Evolutionary conservation across 306 rosid species (phyloP).

Genomic region (Lathyrus aphaca): DNA sequence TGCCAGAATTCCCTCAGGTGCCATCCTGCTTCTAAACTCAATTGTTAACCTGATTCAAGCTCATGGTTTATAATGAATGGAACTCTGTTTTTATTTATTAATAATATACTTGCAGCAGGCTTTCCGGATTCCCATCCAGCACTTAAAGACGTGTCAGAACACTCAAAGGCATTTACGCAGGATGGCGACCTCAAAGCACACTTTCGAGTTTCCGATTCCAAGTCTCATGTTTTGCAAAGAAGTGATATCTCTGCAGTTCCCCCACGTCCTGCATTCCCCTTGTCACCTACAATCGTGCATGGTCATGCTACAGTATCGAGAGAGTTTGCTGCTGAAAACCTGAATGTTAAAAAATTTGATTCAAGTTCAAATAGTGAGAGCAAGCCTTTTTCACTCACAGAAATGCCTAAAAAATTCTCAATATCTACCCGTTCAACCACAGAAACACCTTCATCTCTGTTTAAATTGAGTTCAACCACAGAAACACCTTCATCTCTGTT

Average conservation of each 20-base stretch:
- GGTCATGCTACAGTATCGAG: slow-evolving; percentile 39
- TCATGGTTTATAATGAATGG: slow-evolving; percentile 23
- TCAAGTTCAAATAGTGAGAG: slow-evolving; percentile 44
- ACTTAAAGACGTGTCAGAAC: slow-evolving; percentile 45
- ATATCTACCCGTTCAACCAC: slow-evolving; percentile 42
- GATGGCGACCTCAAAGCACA: slow-evolving; percentile 45
- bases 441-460: slow-evolving; percentile 35
- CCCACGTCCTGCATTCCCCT: slow-evolving; percentile 42
- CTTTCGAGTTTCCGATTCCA: slow-evolving; percentile 42
- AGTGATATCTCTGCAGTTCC: slow-evolving; percentile 41
- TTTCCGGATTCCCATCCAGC: slow-evolving; percentile 40
- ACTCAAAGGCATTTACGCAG: slow-evolving; percentile 45
- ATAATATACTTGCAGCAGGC: slow-evolving; percentile 48
- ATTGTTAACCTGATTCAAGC: slow-evolving; percentile 13
- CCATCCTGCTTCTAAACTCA: slow-evolving; percentile 40
- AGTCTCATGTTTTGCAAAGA: slow-evolving; percentile 45
- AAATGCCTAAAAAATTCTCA: slow-evolving; percentile 42
- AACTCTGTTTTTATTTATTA: slow-evolving; percentile 20
- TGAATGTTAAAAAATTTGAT: slow-evolving; percentile 40
- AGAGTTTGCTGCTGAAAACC: slow-evolving; percentile 43
- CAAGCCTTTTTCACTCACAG: slow-evolving; percentile 41
- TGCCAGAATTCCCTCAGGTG: slow-evolving; percentile 45
- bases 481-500: slow-evolving; percentile 35
- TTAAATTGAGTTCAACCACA: slow-evolving; percentile 46
- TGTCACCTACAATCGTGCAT: slow-evolving; percentile 41